Evolutionary conservation across 2,329 filamentous ascomycete genomes (phyloP).

Genomic region (Diplodia sapinea): DNA sequence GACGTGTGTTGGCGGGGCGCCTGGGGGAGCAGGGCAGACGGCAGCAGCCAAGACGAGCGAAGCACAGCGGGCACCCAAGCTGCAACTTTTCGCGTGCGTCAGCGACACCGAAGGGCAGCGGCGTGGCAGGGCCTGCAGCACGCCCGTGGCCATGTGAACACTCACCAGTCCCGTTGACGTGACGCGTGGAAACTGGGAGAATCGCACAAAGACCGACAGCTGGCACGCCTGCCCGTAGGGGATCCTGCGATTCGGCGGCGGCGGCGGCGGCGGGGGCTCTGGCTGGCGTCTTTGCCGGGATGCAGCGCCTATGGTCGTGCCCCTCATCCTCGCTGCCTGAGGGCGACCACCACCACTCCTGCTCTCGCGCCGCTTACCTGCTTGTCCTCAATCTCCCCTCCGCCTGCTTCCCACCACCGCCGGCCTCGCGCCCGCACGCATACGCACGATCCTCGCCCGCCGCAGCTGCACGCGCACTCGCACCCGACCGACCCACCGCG

Average conservation of each 20-base stretch:
- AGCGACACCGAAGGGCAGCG: constrained; percentile 10
- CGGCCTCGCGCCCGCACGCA: constrained; percentile 13
- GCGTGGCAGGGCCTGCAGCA: constrained; percentile 11
- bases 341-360: constrained; percentile 21
- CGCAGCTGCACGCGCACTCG: constrained; percentile 18
- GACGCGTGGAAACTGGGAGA: constrained; percentile 24
- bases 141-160: constrained; percentile 3
- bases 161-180: neutral
- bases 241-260: constrained; percentile 14
- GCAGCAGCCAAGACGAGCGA: neutral
- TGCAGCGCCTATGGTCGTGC: constrained; percentile 15
- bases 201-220: neutral
- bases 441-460: constrained; percentile 16
- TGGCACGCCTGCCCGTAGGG: neutral
- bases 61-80: constrained; percentile 7
- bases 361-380: constrained; percentile 19
- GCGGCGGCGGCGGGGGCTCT: constrained; percentile 19
- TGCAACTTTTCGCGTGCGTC: constrained; percentile 6
- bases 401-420: neutral
- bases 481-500: constrained; percentile 11
- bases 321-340: constrained; percentile 26
- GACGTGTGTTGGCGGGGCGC: constrained; percentile 14
- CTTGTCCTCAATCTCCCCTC: constrained; percentile 4
- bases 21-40: neutral
- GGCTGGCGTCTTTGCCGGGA: constrained; percentile 22